Percentiles rank a stretch among this genome's conserved stretches.
Conservation (phyloP, 2,329 filamentous ascomycete species). For the Cladorrhinum sp. region DNA sequence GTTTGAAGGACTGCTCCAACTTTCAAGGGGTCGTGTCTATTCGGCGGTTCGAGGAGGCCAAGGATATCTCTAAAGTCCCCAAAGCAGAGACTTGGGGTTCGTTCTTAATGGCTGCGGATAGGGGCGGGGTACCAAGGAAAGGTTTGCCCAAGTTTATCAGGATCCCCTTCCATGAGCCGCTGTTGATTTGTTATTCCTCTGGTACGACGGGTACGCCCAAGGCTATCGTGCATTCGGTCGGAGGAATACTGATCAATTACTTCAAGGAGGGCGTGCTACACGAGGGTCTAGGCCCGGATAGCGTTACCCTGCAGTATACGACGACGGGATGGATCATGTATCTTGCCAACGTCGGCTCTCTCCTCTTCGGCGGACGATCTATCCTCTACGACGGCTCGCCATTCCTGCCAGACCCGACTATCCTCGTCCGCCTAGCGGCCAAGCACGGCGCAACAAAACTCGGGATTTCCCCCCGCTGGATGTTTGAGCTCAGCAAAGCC, state of each 20-base stretch:
- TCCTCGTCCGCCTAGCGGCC: constrained; percentile 61
- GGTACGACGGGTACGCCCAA: constrained; percentile 83
- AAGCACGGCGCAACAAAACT: constrained; percentile 67
- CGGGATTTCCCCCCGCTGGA: constrained; percentile 73
- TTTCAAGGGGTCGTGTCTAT: constrained; percentile 66
- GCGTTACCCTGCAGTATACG: constrained; percentile 53
- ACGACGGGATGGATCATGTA: constrained; percentile 92
- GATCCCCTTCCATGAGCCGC: constrained; percentile 69
- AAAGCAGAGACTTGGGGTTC: constrained; percentile 42
- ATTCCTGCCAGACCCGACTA: constrained; percentile 65
- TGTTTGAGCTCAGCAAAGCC: constrained; percentile 68
- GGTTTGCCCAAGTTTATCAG: constrained; percentile 53
- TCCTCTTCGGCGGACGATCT: constrained; percentile 58
- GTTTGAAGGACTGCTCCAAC: constrained; percentile 57
- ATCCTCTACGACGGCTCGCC: constrained; percentile 83
- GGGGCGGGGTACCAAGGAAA: constrained; percentile 26
- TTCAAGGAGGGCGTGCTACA: constrained; percentile 59
- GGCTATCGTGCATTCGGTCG: constrained; percentile 77
- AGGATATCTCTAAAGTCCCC: constrained; percentile 56
- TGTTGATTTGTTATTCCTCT: constrained; percentile 74
- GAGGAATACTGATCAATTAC: constrained; percentile 56
- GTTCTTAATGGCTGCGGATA: constrained; percentile 40
- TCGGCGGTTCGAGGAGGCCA: constrained; percentile 60
- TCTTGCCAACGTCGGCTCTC: constrained; percentile 54
- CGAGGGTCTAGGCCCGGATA: constrained; percentile 39